These are phyloP conservation scores for Amaranthus tricolor DNA, from an alignment of 179 eudicot genomes.

Conservation along the genomic window DNA sequence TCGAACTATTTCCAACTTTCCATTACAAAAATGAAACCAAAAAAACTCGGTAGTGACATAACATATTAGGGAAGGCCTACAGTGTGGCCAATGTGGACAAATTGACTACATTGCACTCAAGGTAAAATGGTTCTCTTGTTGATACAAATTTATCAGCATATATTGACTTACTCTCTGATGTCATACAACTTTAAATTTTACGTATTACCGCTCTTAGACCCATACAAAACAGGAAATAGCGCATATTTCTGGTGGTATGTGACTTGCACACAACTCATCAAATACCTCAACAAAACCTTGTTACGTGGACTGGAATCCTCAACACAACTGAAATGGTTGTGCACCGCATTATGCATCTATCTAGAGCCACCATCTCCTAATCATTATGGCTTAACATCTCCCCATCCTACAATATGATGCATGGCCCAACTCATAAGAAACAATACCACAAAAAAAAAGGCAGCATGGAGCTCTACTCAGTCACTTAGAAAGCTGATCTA, in stretches of 20 bases:
- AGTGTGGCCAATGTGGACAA: neutral
- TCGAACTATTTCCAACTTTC: too few species aligned
- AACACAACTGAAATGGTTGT: neutral
- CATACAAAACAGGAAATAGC: neutral
- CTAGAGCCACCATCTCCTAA: neutral
- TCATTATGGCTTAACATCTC: neutral
- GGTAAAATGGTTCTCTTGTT: neutral
- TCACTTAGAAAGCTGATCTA: neutral
- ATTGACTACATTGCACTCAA: neutral
- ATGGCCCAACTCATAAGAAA: neutral
- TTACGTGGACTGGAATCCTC: neutral
- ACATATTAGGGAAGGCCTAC: neutral
- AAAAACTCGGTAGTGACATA: too few species aligned
- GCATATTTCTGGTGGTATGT: neutral
- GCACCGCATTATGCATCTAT: neutral
- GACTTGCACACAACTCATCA: neutral
- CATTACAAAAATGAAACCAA: too few species aligned
- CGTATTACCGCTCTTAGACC: neutral
- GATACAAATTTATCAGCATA: neutral
- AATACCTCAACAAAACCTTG: neutral
- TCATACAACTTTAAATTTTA: neutral
- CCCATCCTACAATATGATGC: neutral
- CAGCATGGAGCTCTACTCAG: neutral
- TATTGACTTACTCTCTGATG: neutral
- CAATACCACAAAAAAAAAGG: too few species aligned